Evolutionary conservation across 805 yeast species (phyloP), one percentile per base, ranked within the genome.

Genomic region (Lipomyces oligophaga): DNA sequence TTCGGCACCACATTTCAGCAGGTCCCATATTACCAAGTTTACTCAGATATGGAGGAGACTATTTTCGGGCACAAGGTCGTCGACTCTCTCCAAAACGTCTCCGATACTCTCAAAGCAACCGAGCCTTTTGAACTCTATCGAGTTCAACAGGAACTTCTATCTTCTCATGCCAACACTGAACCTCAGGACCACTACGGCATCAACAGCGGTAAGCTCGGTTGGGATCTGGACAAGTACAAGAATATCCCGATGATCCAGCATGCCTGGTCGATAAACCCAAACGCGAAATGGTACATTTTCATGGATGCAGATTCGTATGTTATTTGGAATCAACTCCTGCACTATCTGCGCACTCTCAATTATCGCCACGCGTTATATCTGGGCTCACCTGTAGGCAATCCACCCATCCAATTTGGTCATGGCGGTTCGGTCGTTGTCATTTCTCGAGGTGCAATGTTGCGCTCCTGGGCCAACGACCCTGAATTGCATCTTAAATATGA

Each of bases 351-450:
- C 13, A 45, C 53, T 4, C 45, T 53, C 30, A 57, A 65, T 41
- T 63, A 63, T 20, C 55, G 57, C 15, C 55, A 65, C 31, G 55
- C 60, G 15, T 42, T 51, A 20, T 67, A 66, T 46, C 44, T 66
- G 32, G 71, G 71, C 2, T 45, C 59, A 0, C 55, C 60, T 0
- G 64, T 63, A 15, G 40, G 49, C 43, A 7, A 41, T 26, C 54
- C 47, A 5, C 57, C 52, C 19, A 38, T 43, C 11, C 40, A 41
- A 30, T 67, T 66, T 47, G 70, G 67, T 10, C 69, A 67, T 45
- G 71, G 72, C 6, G 72, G 71, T 8, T 54, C 65, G 2, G 71
- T 67, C 1, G 63, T 64, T 1, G 61, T 64, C 2, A 41, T 66
- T 3, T 63, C 68, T 13, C 58, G 60, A 1, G 64, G 62, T 3